phyloP scores from a whole-genome alignment of 2,329 filamentous ascomycete species.

The Pseudovirgaria hyperparasitica region DNA sequence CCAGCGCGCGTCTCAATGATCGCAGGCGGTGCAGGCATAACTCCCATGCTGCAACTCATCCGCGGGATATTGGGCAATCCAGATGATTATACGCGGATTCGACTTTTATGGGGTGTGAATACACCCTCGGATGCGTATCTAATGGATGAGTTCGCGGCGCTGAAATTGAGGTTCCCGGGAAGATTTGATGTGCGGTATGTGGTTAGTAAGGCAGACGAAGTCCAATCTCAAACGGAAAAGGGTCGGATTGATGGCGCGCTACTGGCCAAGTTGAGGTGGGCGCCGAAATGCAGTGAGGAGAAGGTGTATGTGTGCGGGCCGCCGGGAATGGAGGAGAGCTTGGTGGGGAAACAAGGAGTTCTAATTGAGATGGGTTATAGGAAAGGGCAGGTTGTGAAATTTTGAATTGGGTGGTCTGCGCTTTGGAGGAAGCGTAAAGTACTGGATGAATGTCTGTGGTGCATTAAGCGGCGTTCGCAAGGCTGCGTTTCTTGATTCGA shows the following conservation, averaged over 20 bases:
- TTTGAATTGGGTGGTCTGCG: slow-evolving; percentile 27
- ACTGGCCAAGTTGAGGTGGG: slow-evolving; percentile 36
- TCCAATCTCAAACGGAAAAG: slow-evolving; percentile 32
- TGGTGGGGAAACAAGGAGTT: slow-evolving; percentile 41
- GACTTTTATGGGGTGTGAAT: slow-evolving; percentile 55
- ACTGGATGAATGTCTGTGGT: too few species aligned
- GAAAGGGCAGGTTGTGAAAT: slow-evolving; percentile 46
- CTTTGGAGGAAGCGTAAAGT: too few species aligned
- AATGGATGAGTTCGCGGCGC: slow-evolving; percentile 40
- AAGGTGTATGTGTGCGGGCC: slow-evolving; percentile 61
- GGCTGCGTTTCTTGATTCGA: too few species aligned
- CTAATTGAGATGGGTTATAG: slow-evolving; percentile 44
- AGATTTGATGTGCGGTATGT: slow-evolving; percentile 47
- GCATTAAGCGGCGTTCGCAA: too few species aligned
- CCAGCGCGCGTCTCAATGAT: slow-evolving; percentile 52
- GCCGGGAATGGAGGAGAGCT: slow-evolving; percentile 49
- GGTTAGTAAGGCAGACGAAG: slow-evolving; percentile 36
- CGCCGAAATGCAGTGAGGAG: slow-evolving; percentile 26
- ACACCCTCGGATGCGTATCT: slow-evolving; percentile 50
- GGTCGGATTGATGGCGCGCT: slow-evolving; percentile 48
- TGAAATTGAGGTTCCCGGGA: slow-evolving; percentile 37
- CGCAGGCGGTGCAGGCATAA: slow-evolving; percentile 61
- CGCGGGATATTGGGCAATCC: slow-evolving; percentile 50
- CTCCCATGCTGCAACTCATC: slow-evolving; percentile 53
- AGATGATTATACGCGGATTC: slow-evolving; percentile 48